phyloP scores from a whole-genome alignment of 148 eudicot genomes.

The Fallopia convolvulus region DNA sequence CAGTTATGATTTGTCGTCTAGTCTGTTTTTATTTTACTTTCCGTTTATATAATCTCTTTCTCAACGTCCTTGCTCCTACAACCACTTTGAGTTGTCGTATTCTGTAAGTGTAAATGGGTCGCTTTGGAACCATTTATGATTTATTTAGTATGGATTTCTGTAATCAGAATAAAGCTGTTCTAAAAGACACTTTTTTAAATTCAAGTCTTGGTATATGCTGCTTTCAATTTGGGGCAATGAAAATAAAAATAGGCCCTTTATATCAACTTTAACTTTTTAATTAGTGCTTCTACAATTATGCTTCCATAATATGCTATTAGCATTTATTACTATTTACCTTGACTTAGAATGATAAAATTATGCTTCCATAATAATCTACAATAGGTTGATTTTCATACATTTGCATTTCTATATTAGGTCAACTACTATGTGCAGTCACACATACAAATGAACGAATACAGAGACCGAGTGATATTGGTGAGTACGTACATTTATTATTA shows the following conservation, averaged over 20 bases:
- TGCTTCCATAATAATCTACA: not conserved
- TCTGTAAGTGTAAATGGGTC: not conserved
- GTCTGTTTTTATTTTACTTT: not conserved
- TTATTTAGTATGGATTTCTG: not conserved
- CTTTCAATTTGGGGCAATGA: not conserved
- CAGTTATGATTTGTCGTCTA: not conserved
- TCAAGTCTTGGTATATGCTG: not conserved
- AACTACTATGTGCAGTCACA: slow-evolving; percentile 92
- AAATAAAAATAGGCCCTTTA: not conserved
- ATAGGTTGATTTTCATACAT: not conserved
- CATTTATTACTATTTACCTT: not conserved
- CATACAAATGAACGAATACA: slow-evolving; percentile 92
- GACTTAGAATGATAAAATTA: not conserved
- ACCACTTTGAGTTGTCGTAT: not conserved
- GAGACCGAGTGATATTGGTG: slow-evolving; percentile 90
- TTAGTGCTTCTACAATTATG: not conserved
- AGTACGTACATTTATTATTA: slow-evolving; percentile 26
- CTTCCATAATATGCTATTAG: not conserved
- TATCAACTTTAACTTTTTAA: not conserved
- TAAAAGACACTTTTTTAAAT: not conserved
- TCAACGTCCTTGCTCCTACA: not conserved
- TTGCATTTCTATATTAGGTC: slow-evolving; percentile 37
- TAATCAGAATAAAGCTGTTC: not conserved
- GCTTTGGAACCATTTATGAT: not conserved
- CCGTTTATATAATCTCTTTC: not conserved